Conservation (phyloP, 2,329 filamentous ascomycete species). For the Hirsutella rhossiliensis region DNA sequence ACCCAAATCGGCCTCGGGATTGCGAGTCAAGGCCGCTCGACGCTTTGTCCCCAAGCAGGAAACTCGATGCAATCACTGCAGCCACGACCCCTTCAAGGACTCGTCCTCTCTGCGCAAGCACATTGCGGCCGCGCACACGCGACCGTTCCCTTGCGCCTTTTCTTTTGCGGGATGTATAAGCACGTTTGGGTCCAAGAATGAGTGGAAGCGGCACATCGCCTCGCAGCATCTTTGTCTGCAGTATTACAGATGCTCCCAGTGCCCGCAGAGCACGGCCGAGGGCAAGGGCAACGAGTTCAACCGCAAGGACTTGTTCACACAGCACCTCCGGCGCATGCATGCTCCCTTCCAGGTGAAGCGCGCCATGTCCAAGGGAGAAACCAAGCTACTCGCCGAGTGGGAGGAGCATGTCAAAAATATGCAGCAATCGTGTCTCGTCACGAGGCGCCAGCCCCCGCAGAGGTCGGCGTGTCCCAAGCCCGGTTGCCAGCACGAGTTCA, state of each 20-base stretch:
- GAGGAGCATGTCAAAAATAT: slow-evolving; percentile 56
- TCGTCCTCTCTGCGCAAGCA: slow-evolving; percentile 55
- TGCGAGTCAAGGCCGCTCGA: slow-evolving; percentile 28
- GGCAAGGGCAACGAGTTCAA: slow-evolving; percentile 67
- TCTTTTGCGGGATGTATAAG: slow-evolving; percentile 72
- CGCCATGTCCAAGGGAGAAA: slow-evolving; percentile 43
- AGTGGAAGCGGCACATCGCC: slow-evolving; percentile 92
- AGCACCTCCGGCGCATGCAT: slow-evolving; percentile 92
- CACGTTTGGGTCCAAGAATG: slow-evolving; percentile 85
- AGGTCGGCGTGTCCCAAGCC: slow-evolving; percentile 57
- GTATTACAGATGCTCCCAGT: slow-evolving; percentile 53
- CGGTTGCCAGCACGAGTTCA: slow-evolving; percentile 61
- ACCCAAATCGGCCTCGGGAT: slow-evolving; percentile 11
- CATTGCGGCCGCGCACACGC: slow-evolving; percentile 55
- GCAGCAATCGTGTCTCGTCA: slow-evolving; percentile 61
- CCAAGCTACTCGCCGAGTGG: slow-evolving; percentile 49
- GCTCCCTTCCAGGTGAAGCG: slow-evolving; percentile 54
- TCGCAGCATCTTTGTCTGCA: slow-evolving; percentile 73
- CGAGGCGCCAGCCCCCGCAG: slow-evolving; percentile 56
- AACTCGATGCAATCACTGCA: slow-evolving; percentile 48
- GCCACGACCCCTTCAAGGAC: slow-evolving; percentile 54
- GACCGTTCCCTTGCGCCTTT: slow-evolving; percentile 77
- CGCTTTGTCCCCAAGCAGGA: slow-evolving; percentile 46
- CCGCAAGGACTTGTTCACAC: slow-evolving; percentile 89
- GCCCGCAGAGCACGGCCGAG: slow-evolving; percentile 39